Conservation (phyloP, 1,284 basidiomycete genomes). For the Marasmius oreades region DNA sequence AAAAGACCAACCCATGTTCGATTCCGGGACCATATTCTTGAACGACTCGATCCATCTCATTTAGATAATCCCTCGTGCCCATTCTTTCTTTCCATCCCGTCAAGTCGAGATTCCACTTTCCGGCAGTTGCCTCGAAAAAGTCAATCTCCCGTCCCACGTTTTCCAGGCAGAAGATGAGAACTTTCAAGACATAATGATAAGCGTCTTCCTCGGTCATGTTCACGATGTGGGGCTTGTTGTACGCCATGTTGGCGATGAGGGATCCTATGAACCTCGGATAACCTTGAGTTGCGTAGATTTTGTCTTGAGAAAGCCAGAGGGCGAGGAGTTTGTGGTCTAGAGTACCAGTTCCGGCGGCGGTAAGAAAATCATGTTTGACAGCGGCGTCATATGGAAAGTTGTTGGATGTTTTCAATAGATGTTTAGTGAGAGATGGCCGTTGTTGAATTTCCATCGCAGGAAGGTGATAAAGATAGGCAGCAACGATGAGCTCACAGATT, state of each 20-base stretch:
- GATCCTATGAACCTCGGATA: conserved; percentile 63
- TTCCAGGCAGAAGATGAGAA: conserved; percentile 48
- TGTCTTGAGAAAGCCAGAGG: conserved; percentile 68
- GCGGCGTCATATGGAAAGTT: conserved; percentile 41
- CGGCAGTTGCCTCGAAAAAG: conserved; percentile 53
- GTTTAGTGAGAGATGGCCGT: conserved; percentile 23
- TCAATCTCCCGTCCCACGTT: conserved; percentile 58
- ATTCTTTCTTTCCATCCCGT: conserved; percentile 53
- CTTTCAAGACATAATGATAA: conserved; percentile 43
- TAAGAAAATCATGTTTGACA: conserved; percentile 56
- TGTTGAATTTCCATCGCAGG: no score
- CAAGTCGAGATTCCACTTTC: conserved; percentile 40
- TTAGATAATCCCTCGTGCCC: conserved; percentile 64
- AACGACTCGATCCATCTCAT: conserved; percentile 57
- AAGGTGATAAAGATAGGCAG: no score
- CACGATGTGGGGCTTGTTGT: conserved; percentile 31
- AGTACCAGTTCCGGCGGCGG: conserved; percentile 52
- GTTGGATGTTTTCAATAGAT: conserved; percentile 35
- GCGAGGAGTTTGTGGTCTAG: conserved; percentile 41
- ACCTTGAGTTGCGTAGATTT: conserved; percentile 64
- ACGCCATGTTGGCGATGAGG: conserved; percentile 54
- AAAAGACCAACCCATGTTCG: conserved; percentile 64
- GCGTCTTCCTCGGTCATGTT: conserved; percentile 31
- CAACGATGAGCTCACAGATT: no score
- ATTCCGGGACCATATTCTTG: conserved; percentile 34